Conservation (phyloP, 371 early-diverging fungal species). For the Syncephalastrum contaminatum region DNA sequence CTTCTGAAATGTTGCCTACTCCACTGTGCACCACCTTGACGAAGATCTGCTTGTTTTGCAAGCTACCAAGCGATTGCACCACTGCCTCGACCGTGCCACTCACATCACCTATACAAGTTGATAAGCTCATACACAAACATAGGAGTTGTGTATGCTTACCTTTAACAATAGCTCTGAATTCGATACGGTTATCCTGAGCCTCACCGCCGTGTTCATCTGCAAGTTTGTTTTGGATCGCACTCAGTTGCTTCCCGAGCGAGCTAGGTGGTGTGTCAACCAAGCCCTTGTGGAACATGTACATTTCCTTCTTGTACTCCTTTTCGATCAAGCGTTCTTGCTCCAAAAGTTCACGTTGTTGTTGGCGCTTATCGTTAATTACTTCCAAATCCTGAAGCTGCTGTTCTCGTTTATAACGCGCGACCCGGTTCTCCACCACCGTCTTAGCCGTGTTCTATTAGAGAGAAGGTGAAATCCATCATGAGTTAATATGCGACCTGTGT, state of each 20-base stretch:
- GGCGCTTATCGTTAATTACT: slow-evolving; percentile 77
- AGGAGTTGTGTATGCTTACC: slow-evolving; percentile 26
- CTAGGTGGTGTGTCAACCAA: slow-evolving; percentile 56
- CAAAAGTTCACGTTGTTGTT: slow-evolving; percentile 55
- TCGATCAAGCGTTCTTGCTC: slow-evolving; percentile 62
- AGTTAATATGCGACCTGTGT: not conserved
- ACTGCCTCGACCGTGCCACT: slow-evolving; percentile 95
- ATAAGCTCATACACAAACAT: slow-evolving; percentile 4
- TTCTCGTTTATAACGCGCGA: slow-evolving; percentile 57
- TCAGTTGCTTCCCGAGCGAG: slow-evolving; percentile 43
- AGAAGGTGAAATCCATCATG: not conserved
- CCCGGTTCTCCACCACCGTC: slow-evolving; percentile 68
- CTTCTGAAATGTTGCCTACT: slow-evolving; percentile 84
- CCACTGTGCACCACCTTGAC: slow-evolving; percentile 74
- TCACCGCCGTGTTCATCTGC: slow-evolving; percentile 20
- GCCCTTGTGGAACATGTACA: slow-evolving; percentile 71
- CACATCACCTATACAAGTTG: slow-evolving; percentile 75
- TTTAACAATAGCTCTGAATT: slow-evolving; percentile 55
- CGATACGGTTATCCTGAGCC: slow-evolving; percentile 45
- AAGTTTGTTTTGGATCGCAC: slow-evolving; percentile 26
- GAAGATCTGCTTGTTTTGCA: slow-evolving; percentile 79
- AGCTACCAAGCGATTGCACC: slow-evolving; percentile 67
- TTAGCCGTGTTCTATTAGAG: slow-evolving; percentile 80
- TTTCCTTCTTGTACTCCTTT: slow-evolving; percentile 60
- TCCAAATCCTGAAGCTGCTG: slow-evolving; percentile 67